Evolutionary conservation across 1,139 yeast genomes (phyloP).

Genomic region (Yamadazyma oceani): DNA sequence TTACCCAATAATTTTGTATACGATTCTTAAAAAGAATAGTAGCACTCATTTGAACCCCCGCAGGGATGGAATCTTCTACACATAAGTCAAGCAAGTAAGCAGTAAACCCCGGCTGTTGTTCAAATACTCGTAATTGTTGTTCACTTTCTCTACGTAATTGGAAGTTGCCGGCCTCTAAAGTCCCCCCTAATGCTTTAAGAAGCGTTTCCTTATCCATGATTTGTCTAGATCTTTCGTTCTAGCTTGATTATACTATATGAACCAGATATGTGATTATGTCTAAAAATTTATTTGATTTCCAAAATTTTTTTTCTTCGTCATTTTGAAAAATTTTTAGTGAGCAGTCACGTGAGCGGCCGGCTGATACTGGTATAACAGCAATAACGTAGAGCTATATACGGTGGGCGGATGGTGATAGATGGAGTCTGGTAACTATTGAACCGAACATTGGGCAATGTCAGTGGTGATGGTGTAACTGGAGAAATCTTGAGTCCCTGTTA

Average conservation of each 20-base stretch:
- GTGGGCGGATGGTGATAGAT: no score
- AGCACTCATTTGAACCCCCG: conserved; percentile 57
- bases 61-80: conserved; percentile 43
- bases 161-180: conserved; percentile 37
- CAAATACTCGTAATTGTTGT: conserved; percentile 39
- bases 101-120: conserved; percentile 57
- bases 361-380: no score
- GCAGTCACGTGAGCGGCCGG: no score
- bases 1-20: conserved; percentile 56
- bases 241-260: background rate
- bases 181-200: conserved; percentile 43
- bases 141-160: conserved; percentile 45
- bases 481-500: no score
- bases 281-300: no score
- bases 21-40: conserved; percentile 71
- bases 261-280: no score
- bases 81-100: conserved; percentile 55
- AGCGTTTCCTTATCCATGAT: conserved; percentile 44
- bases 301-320: no score
- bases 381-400: no score
- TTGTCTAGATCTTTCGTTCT: background rate
- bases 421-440: no score
- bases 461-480: no score
- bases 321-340: no score
- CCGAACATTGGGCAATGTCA: no score